Conservation (phyloP, 441 rosid genomes). For the Corymbia citriodora region DNA sequence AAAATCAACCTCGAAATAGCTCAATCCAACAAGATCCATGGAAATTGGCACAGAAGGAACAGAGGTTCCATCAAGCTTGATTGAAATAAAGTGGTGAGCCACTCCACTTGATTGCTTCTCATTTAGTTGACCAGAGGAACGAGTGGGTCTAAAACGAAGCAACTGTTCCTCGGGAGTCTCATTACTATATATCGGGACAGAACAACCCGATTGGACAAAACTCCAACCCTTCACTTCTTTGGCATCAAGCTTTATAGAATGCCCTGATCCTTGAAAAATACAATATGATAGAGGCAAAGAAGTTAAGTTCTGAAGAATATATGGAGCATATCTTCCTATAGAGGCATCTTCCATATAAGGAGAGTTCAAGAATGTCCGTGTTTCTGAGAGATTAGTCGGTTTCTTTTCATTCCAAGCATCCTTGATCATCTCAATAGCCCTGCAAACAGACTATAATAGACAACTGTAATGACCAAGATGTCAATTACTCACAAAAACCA, state of each 20-base stretch:
- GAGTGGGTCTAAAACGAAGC: slow-evolving; percentile 39
- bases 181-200: slow-evolving; percentile 64
- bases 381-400: slow-evolving; percentile 33
- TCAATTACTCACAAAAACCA: background rate
- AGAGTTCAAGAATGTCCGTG: slow-evolving; percentile 23
- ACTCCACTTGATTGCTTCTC: slow-evolving; percentile 62
- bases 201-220: slow-evolving; percentile 65
- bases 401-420: slow-evolving; percentile 51
- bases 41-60: slow-evolving; percentile 74
- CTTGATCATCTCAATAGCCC: slow-evolving; percentile 71
- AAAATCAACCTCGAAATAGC: slow-evolving; percentile 88
- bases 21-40: slow-evolving; percentile 88
- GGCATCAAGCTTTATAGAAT: slow-evolving; percentile 34
- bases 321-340: slow-evolving; percentile 76
- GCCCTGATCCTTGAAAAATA: slow-evolving; percentile 50
- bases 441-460: slow-evolving; percentile 54
- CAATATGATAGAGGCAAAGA: slow-evolving; percentile 68
- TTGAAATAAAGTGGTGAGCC: slow-evolving; percentile 69
- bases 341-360: slow-evolving; percentile 31
- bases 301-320: slow-evolving; percentile 83
- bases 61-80: slow-evolving; percentile 82
- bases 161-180: slow-evolving; percentile 59
- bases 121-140: slow-evolving; percentile 52
- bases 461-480: slow-evolving; percentile 1
- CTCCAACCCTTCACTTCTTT: slow-evolving; percentile 43